Conservation (phyloP, 2,329 filamentous ascomycete genomes). For the Exophiala phaeomuriformis region DNA sequence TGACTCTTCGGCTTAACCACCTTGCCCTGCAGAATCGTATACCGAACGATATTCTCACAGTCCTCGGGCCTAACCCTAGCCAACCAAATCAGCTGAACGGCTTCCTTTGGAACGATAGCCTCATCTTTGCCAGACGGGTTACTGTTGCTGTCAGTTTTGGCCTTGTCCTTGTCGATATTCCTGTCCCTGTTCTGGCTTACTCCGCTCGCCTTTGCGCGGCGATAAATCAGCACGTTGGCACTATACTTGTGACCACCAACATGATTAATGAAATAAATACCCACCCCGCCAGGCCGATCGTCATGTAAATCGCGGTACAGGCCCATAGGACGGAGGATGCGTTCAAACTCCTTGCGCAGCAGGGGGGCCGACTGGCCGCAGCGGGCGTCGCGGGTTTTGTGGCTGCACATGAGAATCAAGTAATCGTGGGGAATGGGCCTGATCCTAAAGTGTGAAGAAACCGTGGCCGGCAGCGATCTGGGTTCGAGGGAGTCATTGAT, state of each 20-base stretch:
- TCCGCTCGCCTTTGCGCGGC: conserved; percentile 41
- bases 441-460: conserved; percentile 19
- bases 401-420: conserved; percentile 81
- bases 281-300: conserved; percentile 81
- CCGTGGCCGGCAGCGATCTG: conserved; percentile 3
- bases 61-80: conserved; percentile 78
- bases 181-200: conserved; percentile 27
- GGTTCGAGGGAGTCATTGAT: conserved; percentile 6
- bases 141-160: too few relatives aligned
- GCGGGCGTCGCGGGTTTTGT: conserved; percentile 78
- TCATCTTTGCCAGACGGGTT: too few relatives aligned
- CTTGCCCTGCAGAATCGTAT: conserved; percentile 87
- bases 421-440: conserved; percentile 69
- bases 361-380: conserved; percentile 90
- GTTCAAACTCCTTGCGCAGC: conserved; percentile 78
- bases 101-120: conserved; percentile 49
- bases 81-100: conserved; percentile 87
- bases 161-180: conserved; percentile 23
- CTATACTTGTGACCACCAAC: conserved; percentile 95
- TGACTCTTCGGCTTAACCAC: conserved; percentile 83
- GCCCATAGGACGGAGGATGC: conserved; percentile 76
- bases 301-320: conserved; percentile 83
- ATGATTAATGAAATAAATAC: conserved; percentile 82
- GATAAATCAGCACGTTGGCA: conserved; percentile 89
- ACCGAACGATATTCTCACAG: conserved; percentile 84